These are phyloP conservation scores for Sugiyamaella paludigena DNA, from an alignment of 1,139 yeast genomes.

Conservation along the genomic window DNA sequence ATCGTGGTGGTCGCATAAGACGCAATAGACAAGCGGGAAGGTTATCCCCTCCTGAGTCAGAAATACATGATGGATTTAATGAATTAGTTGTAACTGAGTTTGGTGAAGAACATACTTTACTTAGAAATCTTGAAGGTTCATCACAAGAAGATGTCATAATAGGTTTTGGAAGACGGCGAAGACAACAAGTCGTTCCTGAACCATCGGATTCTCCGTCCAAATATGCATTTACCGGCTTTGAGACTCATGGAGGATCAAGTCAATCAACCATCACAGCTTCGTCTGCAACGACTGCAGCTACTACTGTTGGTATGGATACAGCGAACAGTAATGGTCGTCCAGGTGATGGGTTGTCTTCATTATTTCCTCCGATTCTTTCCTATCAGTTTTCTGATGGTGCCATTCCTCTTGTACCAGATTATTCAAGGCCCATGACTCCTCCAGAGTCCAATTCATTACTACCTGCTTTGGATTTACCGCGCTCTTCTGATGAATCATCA, in stretches of 20 bases:
- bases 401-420: slow-evolving; percentile 30
- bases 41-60: not conserved
- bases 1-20: no score
- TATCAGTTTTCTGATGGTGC: slow-evolving; percentile 27
- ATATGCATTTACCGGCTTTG: slow-evolving; percentile 6
- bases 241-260: not conserved
- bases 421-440: slow-evolving; percentile 15
- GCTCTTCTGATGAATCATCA: no score
- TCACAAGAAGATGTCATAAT: slow-evolving; percentile 11
- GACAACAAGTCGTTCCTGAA: slow-evolving; percentile 3
- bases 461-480: no score
- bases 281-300: not conserved
- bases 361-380: slow-evolving; percentile 28
- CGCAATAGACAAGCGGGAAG: not conserved
- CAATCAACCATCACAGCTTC: not conserved
- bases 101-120: slow-evolving; percentile 20
- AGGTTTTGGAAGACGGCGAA: slow-evolving; percentile 5
- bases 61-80: slow-evolving; percentile 12
- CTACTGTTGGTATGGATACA: not conserved
- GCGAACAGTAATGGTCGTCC: slow-evolving; percentile 4
- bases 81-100: slow-evolving; percentile 13
- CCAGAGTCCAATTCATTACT: not conserved
- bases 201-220: slow-evolving; percentile 4
- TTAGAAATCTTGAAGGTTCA: slow-evolving; percentile 11
- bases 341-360: slow-evolving; percentile 9